These are phyloP conservation scores for Suillus americanus DNA, from an alignment of 768 basidiomycete species.

Conservation along the genomic window DNA sequence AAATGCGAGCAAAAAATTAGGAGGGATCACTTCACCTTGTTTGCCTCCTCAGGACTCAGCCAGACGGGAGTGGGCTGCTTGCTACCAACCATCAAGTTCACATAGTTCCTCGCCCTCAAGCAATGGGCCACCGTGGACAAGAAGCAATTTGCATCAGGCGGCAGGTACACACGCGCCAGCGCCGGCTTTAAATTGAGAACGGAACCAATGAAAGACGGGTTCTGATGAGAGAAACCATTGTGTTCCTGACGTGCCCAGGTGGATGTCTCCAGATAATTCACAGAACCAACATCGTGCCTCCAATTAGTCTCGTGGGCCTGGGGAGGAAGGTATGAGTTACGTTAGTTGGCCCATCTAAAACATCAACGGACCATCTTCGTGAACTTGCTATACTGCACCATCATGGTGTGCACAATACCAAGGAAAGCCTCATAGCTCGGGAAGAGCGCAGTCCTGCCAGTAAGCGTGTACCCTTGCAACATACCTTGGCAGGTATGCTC, in stretches of 20 bases:
- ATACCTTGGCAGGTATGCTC: slow-evolving; percentile 90
- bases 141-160: slow-evolving; percentile 89
- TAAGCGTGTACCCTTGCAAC: slow-evolving; percentile 91
- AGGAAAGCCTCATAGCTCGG: slow-evolving; percentile 92
- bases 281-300: slow-evolving; percentile 66
- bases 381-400: slow-evolving; percentile 89
- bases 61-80: slow-evolving; percentile 84
- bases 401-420: slow-evolving; percentile 88
- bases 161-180: slow-evolving; percentile 76
- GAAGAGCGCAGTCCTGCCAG: slow-evolving; percentile 82
- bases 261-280: slow-evolving; percentile 88
- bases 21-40: slow-evolving; percentile 42
- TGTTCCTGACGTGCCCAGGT: slow-evolving; percentile 87
- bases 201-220: slow-evolving; percentile 82
- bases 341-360: not conserved
- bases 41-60: slow-evolving; percentile 73
- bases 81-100: slow-evolving; percentile 87
- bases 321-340: not conserved
- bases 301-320: slow-evolving; percentile 64
- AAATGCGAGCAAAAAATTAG: not conserved
- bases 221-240: slow-evolving; percentile 90
- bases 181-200: slow-evolving; percentile 76
- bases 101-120: slow-evolving; percentile 78
- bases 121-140: slow-evolving; percentile 84
- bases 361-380: slow-evolving; percentile 62